These are phyloP conservation scores for Puccinia hordei DNA, from an alignment of 1,284 basidiomycete genomes.

Conservation along the genomic window DNA sequence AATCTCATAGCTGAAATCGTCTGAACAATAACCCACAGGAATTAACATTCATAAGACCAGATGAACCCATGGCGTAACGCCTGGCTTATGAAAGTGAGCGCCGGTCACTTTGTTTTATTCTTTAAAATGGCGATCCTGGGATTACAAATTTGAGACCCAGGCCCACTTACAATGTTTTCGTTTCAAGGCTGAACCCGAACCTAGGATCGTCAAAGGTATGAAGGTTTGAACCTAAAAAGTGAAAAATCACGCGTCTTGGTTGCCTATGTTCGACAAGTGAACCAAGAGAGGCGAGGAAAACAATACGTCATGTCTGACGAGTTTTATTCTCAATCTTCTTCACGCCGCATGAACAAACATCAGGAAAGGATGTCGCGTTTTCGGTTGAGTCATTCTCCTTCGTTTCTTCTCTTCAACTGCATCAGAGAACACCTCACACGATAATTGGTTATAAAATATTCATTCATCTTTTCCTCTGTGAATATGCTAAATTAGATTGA, in stretches of 20 bases:
- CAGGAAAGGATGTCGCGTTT: conserved; percentile 39
- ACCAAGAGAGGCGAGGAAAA: too few species aligned
- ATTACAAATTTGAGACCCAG: not conserved
- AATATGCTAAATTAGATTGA: conserved; percentile 1
- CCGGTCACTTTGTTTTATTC: not conserved
- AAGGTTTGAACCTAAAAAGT: not conserved
- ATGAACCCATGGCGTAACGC: not conserved
- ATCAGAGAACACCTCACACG: not conserved
- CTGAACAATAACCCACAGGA: not conserved
- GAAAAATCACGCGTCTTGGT: not conserved
- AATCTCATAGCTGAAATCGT: not conserved
- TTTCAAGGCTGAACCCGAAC: conserved; percentile 37
- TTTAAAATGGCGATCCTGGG: not conserved
- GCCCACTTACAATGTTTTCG: not conserved
- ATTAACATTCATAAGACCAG: not conserved
- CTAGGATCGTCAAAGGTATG: conserved; percentile 39
- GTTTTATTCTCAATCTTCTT: not conserved
- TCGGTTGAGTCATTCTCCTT: conserved; percentile 12
- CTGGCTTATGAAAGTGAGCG: conserved; percentile 15
- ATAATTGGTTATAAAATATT: not conserved
- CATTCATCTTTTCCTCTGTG: not conserved
- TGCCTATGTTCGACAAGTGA: too few species aligned
- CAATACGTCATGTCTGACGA: not conserved
- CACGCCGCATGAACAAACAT: too few species aligned
- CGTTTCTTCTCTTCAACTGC: not conserved